Evolutionary conservation across 2,329 filamentous ascomycete species (phyloP), one percentile per base, ranked within the genome.

Genomic region (Aspergillus intermedius): DNA sequence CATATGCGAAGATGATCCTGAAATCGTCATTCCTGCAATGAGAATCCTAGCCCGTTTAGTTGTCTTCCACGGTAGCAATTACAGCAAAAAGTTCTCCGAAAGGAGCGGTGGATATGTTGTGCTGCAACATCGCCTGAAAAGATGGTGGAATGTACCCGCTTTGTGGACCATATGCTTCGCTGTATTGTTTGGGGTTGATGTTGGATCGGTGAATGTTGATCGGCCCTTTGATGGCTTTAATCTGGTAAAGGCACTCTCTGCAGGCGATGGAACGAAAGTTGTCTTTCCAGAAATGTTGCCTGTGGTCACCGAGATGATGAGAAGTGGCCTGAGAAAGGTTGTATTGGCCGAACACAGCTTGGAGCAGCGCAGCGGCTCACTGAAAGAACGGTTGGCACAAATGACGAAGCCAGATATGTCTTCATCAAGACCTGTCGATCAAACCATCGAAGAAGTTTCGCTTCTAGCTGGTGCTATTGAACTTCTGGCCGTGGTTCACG

Each of bases 101-200:
- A 95, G 94, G 69, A 89, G 86, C 9, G 88, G 89, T 25, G 94
- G 94, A 1, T 96, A 96, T 64, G 77, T 78, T 30, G 86, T 96
- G 53, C 85, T 97, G 81, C 86, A 86, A 34, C 80, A 87, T 59
- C 81, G 88, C 28, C 71, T 98, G 3, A 89, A 85, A 61, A 77
- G 84, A 59, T 96, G 91, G 83, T 98, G 93, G 91, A 84, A 88
- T 60, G 79, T 90, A 13, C 81, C 90, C 2, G 81, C 83, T 0
- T 70, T 97, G 22, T 97, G 93, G 93, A 83, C 86, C 0, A 84
- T 93, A 40, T 90, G 87, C 62, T 88, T 98, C 67, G 84, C 88
- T 46, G 86, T 97, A 19, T 70, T 98, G 2, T 95, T 98, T 61
- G 90, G 88, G 1, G 78, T 83, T 39, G 90, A 96, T 61, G 81